Percentiles rank a stretch among this genome's conserved stretches.
These are phyloP conservation scores for Urostyla sp. DNA, from an alignment of 73 alveolate species.

Conservation along the genomic window DNA sequence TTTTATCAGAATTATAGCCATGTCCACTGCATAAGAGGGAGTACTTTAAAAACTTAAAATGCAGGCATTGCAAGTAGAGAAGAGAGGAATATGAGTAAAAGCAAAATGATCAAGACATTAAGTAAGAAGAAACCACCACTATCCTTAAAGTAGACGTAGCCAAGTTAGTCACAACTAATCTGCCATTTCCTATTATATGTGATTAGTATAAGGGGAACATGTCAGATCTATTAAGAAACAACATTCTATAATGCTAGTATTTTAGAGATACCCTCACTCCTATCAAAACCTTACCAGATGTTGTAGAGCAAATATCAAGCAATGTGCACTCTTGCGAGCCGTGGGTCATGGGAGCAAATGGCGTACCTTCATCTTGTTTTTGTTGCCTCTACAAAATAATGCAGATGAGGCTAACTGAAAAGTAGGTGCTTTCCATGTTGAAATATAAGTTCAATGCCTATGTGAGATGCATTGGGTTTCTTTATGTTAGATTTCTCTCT, in stretches of 20 bases:
- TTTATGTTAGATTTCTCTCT: slow-evolving; percentile 79
- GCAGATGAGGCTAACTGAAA: slow-evolving; percentile 77
- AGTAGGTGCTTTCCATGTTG: slow-evolving; percentile 56
- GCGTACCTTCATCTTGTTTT: slow-evolving; percentile 87
- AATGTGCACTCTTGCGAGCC: slow-evolving; percentile 82
- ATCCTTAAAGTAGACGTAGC: neutral
- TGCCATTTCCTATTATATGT: slow-evolving; percentile 61
- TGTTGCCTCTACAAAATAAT: slow-evolving; percentile 82
- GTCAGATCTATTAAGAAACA: slow-evolving; percentile 77
- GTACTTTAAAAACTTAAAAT: slow-evolving; percentile 46
- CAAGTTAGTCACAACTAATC: slow-evolving; percentile 6
- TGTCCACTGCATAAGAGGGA: slow-evolving; percentile 58
- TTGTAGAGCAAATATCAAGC: slow-evolving; percentile 77
- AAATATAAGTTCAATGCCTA: slow-evolving; percentile 65
- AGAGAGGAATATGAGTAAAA: slow-evolving; percentile 56
- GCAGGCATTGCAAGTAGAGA: slow-evolving; percentile 68
- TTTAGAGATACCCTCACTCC: slow-evolving; percentile 79
- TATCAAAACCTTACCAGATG: slow-evolving; percentile 72
- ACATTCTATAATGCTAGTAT: slow-evolving; percentile 71
- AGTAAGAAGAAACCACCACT: neutral
- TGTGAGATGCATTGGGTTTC: slow-evolving; percentile 80
- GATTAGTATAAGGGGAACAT: slow-evolving; percentile 69
- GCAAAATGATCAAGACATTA: neutral
- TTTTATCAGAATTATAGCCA: slow-evolving; percentile 9
- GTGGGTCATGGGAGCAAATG: slow-evolving; percentile 86